Evolutionary conservation across 1,284 basidiomycete species (phyloP).

Genomic region (Trametes polyzona): DNA sequence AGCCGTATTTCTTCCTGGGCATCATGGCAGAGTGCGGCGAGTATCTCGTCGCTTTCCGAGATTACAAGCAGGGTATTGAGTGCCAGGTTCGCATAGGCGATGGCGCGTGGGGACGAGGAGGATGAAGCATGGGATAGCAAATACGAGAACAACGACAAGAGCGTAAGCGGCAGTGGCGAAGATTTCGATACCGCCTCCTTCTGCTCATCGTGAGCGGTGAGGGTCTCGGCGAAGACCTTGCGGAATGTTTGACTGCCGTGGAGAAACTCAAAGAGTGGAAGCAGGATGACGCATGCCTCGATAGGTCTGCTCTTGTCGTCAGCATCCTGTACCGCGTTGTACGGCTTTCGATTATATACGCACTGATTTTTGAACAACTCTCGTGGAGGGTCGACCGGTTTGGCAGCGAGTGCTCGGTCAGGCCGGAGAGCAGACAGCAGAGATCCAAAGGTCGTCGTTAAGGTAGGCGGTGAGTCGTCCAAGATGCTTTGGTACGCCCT

Average conservation of each 20-base stretch:
- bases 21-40: constrained; percentile 49
- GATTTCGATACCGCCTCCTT: constrained; percentile 25
- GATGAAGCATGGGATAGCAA: constrained; percentile 66
- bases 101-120: constrained; percentile 54
- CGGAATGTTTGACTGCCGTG: constrained; percentile 52
- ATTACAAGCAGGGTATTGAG: constrained; percentile 55
- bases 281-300: constrained; percentile 58
- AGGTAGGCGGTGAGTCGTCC: constrained; percentile 53
- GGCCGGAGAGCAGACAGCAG: constrained; percentile 55
- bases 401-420: constrained; percentile 53
- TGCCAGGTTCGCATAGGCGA: constrained; percentile 61
- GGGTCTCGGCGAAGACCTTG: constrained; percentile 44
- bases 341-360: constrained; percentile 27
- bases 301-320: constrained; percentile 49
- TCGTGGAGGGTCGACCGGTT: constrained; percentile 48
- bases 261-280: constrained; percentile 64
- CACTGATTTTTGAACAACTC: constrained; percentile 63
- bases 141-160: constrained; percentile 63
- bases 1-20: constrained; percentile 46
- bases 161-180: constrained; percentile 44
- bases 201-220: constrained; percentile 31
- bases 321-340: neutral
- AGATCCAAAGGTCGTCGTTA: constrained; percentile 52
- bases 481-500: constrained; percentile 61
- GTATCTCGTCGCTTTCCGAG: constrained; percentile 50